These are phyloP conservation scores for Myriosclerotinia duriaeana DNA, from an alignment of 2,329 filamentous ascomycete species.

Conservation along the genomic window DNA sequence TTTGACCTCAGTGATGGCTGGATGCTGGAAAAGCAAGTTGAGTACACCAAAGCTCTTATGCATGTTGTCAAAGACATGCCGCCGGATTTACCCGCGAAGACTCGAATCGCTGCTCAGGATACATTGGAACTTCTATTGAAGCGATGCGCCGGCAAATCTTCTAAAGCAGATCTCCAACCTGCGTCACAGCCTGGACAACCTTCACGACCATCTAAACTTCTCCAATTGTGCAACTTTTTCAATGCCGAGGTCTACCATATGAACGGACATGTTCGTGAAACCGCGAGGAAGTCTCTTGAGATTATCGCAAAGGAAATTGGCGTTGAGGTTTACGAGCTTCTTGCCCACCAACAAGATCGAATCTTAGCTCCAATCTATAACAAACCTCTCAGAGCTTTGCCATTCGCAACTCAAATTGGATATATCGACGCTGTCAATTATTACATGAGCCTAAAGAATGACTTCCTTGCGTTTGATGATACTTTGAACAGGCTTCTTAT, in stretches of 20 bases:
- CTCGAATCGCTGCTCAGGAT: constrained; percentile 75
- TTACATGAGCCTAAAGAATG: constrained; percentile 82
- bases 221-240: constrained; percentile 78
- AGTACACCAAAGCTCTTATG: constrained; percentile 87
- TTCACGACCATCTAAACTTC: constrained; percentile 64
- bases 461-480: constrained; percentile 90
- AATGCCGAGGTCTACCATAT: constrained; percentile 90
- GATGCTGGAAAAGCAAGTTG: constrained; percentile 77
- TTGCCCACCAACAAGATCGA: constrained; percentile 86
- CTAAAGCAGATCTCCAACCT: constrained; percentile 71
- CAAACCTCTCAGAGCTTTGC: constrained; percentile 88
- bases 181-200: constrained; percentile 54
- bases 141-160: constrained; percentile 74
- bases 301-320: constrained; percentile 76
- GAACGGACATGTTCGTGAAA: constrained; percentile 91
- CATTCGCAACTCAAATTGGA: constrained; percentile 93
- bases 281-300: constrained; percentile 76
- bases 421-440: constrained; percentile 98
- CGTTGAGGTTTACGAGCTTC: constrained; percentile 80
- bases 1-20: constrained; percentile 81
- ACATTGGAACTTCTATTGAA: constrained; percentile 78
- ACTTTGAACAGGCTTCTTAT: constrained; percentile 84
- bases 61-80: constrained; percentile 99
- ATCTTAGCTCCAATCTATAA: constrained; percentile 90
- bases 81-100: constrained; percentile 86